phyloP scores from a whole-genome alignment of 176 grass and related monocot species.

The Pharus latifolius region DNA sequence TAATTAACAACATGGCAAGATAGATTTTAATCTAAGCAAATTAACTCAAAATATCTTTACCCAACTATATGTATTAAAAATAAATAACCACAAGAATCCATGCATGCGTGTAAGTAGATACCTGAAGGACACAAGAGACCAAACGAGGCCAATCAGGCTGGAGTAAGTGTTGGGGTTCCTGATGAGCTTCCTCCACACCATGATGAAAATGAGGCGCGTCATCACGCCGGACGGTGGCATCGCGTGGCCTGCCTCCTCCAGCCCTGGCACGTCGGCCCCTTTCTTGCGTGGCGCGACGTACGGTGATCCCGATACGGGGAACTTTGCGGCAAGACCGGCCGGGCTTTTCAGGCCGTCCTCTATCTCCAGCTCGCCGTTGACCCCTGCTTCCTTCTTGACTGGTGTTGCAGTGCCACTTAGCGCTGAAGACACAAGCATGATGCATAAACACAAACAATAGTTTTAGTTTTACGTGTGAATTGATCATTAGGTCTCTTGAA shows the following conservation, averaged over 20 bases:
- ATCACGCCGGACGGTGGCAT: slow-evolving; percentile 98
- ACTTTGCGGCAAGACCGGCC: slow-evolving; percentile 35
- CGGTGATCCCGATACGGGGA: slow-evolving; percentile 66
- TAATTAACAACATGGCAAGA: not conserved
- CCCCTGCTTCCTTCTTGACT: slow-evolving; percentile 27
- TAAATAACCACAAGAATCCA: not conserved
- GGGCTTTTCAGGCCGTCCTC: slow-evolving; percentile 69
- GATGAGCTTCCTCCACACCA: slow-evolving; percentile 99
- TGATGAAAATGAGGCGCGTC: slow-evolving; percentile 97
- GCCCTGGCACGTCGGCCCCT: slow-evolving; percentile 44
- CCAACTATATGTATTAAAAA: not conserved
- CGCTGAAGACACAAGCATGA: not conserved
- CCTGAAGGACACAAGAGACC: slow-evolving; percentile 95
- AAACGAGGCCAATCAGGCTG: slow-evolving; percentile 82
- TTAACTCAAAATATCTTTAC: not conserved
- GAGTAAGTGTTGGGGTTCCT: slow-evolving; percentile 99
- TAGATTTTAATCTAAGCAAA: slow-evolving; percentile 20
- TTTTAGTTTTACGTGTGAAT: not conserved
- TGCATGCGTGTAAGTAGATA: not conserved
- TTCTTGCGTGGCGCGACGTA: slow-evolving; percentile 71
- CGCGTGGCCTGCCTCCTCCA: slow-evolving; percentile 67
- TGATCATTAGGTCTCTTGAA: not conserved
- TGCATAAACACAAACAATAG: not conserved
- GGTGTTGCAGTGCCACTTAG: slow-evolving; percentile 59
- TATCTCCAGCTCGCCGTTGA: slow-evolving; percentile 43